These are phyloP conservation scores for Ceratocystis papillata DNA, from an alignment of 2,329 filamentous ascomycete species.

Conservation along the genomic window DNA sequence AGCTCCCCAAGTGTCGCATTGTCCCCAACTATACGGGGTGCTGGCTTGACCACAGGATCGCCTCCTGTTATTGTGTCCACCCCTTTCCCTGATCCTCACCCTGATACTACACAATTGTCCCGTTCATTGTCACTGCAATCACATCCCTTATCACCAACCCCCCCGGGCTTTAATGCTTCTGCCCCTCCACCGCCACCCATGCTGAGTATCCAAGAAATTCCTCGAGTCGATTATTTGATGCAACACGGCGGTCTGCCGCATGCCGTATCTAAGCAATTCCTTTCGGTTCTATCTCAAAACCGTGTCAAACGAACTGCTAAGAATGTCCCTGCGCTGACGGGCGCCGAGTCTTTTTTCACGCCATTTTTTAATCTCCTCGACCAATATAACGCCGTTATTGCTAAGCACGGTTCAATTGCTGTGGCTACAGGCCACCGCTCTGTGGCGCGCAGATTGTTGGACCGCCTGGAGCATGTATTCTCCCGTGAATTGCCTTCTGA, in stretches of 20 bases:
- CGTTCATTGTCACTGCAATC: slow-evolving; percentile 25
- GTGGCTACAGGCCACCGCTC: slow-evolving; percentile 93
- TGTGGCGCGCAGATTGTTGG: slow-evolving; percentile 78
- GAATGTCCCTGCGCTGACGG: slow-evolving; percentile 53
- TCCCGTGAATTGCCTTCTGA: slow-evolving; percentile 80
- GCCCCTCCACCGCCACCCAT: slow-evolving; percentile 66
- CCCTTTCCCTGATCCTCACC: neutral
- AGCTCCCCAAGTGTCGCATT: slow-evolving; percentile 6
- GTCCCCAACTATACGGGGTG: slow-evolving; percentile 13
- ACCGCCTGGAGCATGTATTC: slow-evolving; percentile 88
- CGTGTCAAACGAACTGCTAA: slow-evolving; percentile 46
- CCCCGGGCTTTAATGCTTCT: slow-evolving; percentile 39
- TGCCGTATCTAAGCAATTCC: slow-evolving; percentile 60
- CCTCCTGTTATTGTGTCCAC: slow-evolving; percentile 26
- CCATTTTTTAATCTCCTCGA: slow-evolving; percentile 75
- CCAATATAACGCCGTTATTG: slow-evolving; percentile 72
- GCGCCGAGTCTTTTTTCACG: slow-evolving; percentile 65
- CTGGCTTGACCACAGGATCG: slow-evolving; percentile 33
- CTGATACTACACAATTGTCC: slow-evolving; percentile 26
- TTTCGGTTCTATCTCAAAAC: slow-evolving; percentile 47
- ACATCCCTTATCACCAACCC: slow-evolving; percentile 26
- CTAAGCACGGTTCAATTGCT: slow-evolving; percentile 76
- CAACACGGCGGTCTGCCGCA: slow-evolving; percentile 74
- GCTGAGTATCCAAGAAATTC: slow-evolving; percentile 57
- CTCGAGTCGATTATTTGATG: slow-evolving; percentile 82